A percentile compares a stretch with the other conserved stretches of the same genome.
These are phyloP conservation scores for Tetrapisispora pingtungensis DNA, from an alignment of 805 yeast species.

Conservation along the genomic window DNA sequence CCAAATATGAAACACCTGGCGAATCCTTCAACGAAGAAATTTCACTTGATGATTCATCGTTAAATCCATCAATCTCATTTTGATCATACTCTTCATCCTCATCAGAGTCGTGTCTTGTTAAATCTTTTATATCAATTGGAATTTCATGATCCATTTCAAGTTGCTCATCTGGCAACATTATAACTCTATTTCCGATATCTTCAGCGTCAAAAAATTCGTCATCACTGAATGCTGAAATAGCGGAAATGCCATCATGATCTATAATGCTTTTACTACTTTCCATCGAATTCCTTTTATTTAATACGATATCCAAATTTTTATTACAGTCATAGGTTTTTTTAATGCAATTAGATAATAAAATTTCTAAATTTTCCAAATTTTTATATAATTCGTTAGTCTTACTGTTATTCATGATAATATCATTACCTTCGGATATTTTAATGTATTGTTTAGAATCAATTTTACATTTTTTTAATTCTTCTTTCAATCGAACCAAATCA, in stretches of 20 bases:
- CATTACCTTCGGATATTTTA: not conserved
- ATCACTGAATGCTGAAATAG: slow-evolving; percentile 29
- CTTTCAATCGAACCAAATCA: not conserved
- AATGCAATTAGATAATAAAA: slow-evolving; percentile 14
- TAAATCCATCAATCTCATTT: not conserved
- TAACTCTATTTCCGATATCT: slow-evolving; percentile 45
- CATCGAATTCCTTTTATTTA: not conserved
- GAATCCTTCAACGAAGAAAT: not conserved
- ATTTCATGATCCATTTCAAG: slow-evolving; percentile 4
- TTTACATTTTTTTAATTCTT: not conserved
- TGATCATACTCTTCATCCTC: not conserved
- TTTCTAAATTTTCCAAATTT: slow-evolving; percentile 18
- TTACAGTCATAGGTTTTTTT: slow-evolving; percentile 6
- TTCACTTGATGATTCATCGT: not conserved
- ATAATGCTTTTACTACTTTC: not conserved
- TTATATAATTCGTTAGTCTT: slow-evolving; percentile 20
- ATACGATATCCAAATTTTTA: not conserved
- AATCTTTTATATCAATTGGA: not conserved
- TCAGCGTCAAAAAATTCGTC: slow-evolving; percentile 62
- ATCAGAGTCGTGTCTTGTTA: not conserved
- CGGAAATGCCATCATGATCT: slow-evolving; percentile 6
- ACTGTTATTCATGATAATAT: not conserved
- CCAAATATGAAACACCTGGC: not conserved
- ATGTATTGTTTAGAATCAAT: not conserved
- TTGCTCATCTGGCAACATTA: slow-evolving; percentile 38